phyloP scores from a whole-genome alignment of 2,329 filamentous ascomycete species.

The Escovopsis sp. region DNA sequence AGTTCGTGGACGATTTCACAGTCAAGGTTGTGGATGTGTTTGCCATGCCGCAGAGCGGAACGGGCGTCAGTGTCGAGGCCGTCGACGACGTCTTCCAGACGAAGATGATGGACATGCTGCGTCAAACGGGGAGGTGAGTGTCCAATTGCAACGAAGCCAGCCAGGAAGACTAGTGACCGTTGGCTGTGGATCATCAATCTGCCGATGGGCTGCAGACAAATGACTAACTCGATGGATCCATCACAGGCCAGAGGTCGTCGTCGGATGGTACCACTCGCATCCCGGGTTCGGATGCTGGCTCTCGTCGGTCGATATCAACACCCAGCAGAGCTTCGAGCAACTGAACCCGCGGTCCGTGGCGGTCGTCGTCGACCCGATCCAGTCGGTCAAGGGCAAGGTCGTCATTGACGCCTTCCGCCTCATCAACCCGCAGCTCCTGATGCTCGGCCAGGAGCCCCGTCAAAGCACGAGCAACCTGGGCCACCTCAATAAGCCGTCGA shows the following conservation, averaged over 20 bases:
- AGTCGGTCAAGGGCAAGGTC: slow-evolving; percentile 98
- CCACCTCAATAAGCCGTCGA: slow-evolving; percentile 98
- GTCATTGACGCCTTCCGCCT: slow-evolving; percentile 98
- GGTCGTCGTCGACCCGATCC: slow-evolving; percentile 95
- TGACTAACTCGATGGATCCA: not conserved
- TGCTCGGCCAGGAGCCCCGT: slow-evolving; percentile 93
- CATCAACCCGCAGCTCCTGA: slow-evolving; percentile 93
- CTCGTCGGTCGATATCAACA: slow-evolving; percentile 98
- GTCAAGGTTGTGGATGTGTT: slow-evolving; percentile 97
- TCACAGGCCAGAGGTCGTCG: slow-evolving; percentile 78
- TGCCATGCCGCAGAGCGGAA: slow-evolving; percentile 97
- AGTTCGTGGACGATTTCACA: slow-evolving; percentile 98
- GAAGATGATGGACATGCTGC: slow-evolving; percentile 99
- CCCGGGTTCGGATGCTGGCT: slow-evolving; percentile 99
- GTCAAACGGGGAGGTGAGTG: slow-evolving; percentile 78
- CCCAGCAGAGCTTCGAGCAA: slow-evolving; percentile 98
- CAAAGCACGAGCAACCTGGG: slow-evolving; percentile 97
- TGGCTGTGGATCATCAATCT: too few species aligned
- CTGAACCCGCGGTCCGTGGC: slow-evolving; percentile 91
- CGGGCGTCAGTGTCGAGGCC: slow-evolving; percentile 93
- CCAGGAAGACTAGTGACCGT: not conserved
- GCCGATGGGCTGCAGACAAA: too few species aligned
- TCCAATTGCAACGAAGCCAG: not conserved
- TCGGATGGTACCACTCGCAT: slow-evolving; percentile 99
- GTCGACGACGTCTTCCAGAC: slow-evolving; percentile 98